phyloP scores from a whole-genome alignment of 257 asterid genomes.

The Scutellaria baicalensis region DNA sequence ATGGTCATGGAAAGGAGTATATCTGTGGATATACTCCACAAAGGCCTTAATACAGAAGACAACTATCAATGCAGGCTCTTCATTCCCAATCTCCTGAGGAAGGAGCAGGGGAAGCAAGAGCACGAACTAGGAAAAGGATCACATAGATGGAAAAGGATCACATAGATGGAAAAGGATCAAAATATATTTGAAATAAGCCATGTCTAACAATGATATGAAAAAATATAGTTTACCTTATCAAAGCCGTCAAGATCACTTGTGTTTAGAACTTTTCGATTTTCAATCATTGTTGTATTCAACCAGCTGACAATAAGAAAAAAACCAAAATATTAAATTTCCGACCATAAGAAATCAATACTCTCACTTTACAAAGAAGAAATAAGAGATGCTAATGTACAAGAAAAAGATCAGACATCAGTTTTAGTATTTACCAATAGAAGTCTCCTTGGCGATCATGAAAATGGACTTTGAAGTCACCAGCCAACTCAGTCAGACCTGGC shows the following conservation, averaged over 20 bases:
- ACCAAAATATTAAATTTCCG: background rate
- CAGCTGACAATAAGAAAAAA: constrained; percentile 49
- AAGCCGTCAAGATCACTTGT: constrained; percentile 92
- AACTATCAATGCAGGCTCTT: background rate
- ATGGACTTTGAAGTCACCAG: constrained; percentile 95
- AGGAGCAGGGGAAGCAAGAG: background rate
- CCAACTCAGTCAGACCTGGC: constrained; percentile 84
- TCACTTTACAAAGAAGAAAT: background rate
- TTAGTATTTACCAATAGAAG: constrained; percentile 71
- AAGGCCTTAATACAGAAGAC: background rate
- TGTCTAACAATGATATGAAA: background rate
- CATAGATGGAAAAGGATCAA: background rate
- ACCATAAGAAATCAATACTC: background rate
- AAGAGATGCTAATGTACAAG: background rate
- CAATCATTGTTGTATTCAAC: constrained; percentile 96
- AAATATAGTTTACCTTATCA: constrained; percentile 62
- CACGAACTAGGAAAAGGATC: background rate
- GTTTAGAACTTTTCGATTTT: constrained; percentile 69
- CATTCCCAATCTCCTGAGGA: background rate
- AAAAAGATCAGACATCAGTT: background rate
- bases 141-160: background rate
- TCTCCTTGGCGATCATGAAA: constrained; percentile 98
- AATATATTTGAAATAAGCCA: background rate
- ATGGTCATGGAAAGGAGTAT: background rate
- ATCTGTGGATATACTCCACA: background rate